Conservation (phyloP, 2,329 filamentous ascomycete species). For the Metarhizium brunneum region DNA sequence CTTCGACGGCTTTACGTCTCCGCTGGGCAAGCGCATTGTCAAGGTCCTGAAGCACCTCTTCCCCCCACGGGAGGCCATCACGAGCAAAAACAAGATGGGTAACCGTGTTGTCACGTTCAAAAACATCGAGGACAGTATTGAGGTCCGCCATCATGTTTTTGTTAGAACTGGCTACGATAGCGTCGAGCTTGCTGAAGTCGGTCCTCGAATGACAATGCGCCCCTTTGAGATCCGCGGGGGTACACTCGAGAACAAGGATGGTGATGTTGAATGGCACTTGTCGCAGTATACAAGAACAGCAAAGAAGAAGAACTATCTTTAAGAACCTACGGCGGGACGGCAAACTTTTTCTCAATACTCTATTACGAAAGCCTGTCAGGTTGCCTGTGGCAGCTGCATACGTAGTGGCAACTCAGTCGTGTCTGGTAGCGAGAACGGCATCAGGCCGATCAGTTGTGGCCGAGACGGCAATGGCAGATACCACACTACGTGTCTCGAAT, state of each 20-base stretch:
- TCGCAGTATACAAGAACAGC: slow-evolving; percentile 91
- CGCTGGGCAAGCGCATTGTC: slow-evolving; percentile 71
- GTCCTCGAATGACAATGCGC: slow-evolving; percentile 94
- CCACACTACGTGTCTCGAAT: neutral
- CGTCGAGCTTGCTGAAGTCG: slow-evolving; percentile 82
- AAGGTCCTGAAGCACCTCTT: slow-evolving; percentile 93
- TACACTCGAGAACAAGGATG: slow-evolving; percentile 87
- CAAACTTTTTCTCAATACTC: neutral
- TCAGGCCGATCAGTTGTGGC: neutral
- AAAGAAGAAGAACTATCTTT: slow-evolving; percentile 64
- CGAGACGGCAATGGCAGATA: neutral
- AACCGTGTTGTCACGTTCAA: slow-evolving; percentile 88
- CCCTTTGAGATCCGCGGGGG: slow-evolving; percentile 88
- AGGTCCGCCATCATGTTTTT: slow-evolving; percentile 76
- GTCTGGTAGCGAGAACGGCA: neutral
- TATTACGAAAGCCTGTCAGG: neutral
- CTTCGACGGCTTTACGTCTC: slow-evolving; percentile 85
- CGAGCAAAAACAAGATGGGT: slow-evolving; percentile 65
- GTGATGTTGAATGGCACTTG: slow-evolving; percentile 92
- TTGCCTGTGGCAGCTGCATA: neutral
- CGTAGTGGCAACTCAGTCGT: neutral
- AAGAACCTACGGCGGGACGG: neutral
- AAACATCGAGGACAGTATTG: slow-evolving; percentile 88
- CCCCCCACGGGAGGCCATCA: slow-evolving; percentile 72
- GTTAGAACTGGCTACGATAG: slow-evolving; percentile 86